These are phyloP conservation scores for Strobilomyces dryophilus DNA, from an alignment of 768 basidiomycete species.

Conservation along the genomic window DNA sequence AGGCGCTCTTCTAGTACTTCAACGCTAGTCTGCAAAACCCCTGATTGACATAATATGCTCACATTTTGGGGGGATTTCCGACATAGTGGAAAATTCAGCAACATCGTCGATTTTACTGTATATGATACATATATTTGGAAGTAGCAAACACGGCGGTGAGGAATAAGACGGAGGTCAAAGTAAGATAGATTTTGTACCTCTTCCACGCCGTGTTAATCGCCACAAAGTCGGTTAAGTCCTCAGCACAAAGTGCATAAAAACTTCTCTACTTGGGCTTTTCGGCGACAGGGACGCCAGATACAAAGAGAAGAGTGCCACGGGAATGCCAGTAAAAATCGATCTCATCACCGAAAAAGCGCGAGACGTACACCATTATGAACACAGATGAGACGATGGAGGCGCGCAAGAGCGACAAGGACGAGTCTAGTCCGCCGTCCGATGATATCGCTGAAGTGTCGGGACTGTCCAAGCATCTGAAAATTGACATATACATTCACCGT, in stretches of 20 bases:
- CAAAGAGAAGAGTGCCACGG: no score
- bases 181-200: not conserved
- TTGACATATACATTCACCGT: not conserved
- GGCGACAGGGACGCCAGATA: no score
- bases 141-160: not conserved
- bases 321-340: no score
- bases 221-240: no score
- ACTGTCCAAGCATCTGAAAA: no score
- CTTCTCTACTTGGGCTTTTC: no score
- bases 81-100: not conserved
- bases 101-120: not conserved
- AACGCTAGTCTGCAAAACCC: no score
- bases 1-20: no score
- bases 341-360: no score
- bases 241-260: no score
- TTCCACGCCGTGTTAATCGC: not conserved
- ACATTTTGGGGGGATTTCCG: not conserved
- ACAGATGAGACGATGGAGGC: not conserved
- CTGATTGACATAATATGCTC: no score
- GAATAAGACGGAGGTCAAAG: not conserved
- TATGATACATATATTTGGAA: not conserved
- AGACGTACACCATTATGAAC: not conserved
- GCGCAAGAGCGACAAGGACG: not conserved
- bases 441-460: not conserved
- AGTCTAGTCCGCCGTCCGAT: not conserved